Evolutionary conservation across 495 filamentous ascomycete genomes (phyloP).

Genomic region (Xylaria cubensis): DNA sequence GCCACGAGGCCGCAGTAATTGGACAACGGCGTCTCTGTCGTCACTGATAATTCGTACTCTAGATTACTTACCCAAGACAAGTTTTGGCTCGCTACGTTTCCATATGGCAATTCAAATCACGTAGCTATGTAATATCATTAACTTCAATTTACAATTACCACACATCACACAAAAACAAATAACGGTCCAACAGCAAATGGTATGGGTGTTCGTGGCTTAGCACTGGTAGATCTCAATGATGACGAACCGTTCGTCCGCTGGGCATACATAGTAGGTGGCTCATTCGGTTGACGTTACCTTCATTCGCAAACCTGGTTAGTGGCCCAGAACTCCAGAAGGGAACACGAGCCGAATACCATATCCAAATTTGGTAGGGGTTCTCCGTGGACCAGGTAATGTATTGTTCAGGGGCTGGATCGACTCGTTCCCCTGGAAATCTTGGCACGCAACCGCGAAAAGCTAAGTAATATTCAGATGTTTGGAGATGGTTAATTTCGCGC

Average conservation of each 20-base stretch:
- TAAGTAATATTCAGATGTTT: not conserved
- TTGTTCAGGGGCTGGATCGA: slow-evolving; percentile 1
- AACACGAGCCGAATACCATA: slow-evolving; percentile 14
- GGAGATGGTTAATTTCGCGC: slow-evolving; percentile 1
- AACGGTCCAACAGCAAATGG: not conserved
- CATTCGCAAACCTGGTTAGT: not conserved
- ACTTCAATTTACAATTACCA: not conserved
- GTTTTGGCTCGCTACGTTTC: not conserved
- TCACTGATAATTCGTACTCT: not conserved
- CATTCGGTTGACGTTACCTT: not conserved
- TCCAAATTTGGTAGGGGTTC: not conserved
- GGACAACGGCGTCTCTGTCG: not conserved
- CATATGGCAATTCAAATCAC: not conserved
- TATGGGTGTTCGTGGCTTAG: not conserved
- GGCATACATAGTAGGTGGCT: not conserved
- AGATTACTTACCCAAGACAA: not conserved
- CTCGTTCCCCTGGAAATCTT: slow-evolving; percentile 6
- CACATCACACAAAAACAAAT: no score
- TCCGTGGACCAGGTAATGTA: not conserved
- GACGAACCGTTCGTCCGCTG: not conserved
- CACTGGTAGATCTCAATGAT: not conserved
- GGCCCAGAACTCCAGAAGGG: not conserved
- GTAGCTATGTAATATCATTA: not conserved
- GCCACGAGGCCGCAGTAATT: not conserved
- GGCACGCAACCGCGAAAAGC: not conserved